Conservation (phyloP, 768 basidiomycete genomes). For the Xerocomus potaroensis region DNA sequence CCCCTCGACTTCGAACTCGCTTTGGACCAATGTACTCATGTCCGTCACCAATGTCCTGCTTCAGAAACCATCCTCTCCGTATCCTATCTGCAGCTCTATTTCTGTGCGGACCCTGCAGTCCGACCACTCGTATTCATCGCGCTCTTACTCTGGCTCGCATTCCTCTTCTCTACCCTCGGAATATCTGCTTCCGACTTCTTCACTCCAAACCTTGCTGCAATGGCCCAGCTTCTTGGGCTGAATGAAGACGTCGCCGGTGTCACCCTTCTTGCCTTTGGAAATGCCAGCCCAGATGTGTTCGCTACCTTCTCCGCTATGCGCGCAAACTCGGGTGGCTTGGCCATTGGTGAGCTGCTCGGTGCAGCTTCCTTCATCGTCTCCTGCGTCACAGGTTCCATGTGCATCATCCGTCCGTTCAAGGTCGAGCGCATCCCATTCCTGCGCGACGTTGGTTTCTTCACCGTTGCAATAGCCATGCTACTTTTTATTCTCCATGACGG, state of each 20-base stretch:
- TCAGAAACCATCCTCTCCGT: slow-evolving; percentile 66
- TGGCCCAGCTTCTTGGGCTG: slow-evolving; percentile 78
- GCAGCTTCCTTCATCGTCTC: slow-evolving; percentile 95
- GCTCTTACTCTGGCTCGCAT: slow-evolving; percentile 75
- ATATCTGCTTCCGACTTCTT: slow-evolving; percentile 97
- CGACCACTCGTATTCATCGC: slow-evolving; percentile 60
- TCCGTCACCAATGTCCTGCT: slow-evolving; percentile 49
- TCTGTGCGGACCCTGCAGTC: slow-evolving; percentile 52
- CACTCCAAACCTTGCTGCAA: slow-evolving; percentile 91
- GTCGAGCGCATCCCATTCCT: slow-evolving; percentile 79
- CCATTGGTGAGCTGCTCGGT: slow-evolving; percentile 92
- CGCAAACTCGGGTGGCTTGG: slow-evolving; percentile 78
- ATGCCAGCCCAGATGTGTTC: slow-evolving; percentile 95
- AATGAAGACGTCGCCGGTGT: slow-evolving; percentile 95
- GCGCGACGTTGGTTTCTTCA: slow-evolving; percentile 94
- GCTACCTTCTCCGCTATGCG: slow-evolving; percentile 94
- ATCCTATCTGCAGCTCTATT: slow-evolving; percentile 66
- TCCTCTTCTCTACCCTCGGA: slow-evolving; percentile 94
- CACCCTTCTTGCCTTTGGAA: slow-evolving; percentile 95
- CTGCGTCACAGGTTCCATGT: slow-evolving; percentile 97
- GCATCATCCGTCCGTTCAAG: slow-evolving; percentile 91
- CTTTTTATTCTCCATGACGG: slow-evolving; percentile 77
- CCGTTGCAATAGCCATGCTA: slow-evolving; percentile 72
- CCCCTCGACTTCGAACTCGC: slow-evolving; percentile 50
- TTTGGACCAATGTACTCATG: slow-evolving; percentile 62